Base-by-base conservation (phyloP, 1,284 basidiomycete species). In the Hymenochaete sp. region DNA sequence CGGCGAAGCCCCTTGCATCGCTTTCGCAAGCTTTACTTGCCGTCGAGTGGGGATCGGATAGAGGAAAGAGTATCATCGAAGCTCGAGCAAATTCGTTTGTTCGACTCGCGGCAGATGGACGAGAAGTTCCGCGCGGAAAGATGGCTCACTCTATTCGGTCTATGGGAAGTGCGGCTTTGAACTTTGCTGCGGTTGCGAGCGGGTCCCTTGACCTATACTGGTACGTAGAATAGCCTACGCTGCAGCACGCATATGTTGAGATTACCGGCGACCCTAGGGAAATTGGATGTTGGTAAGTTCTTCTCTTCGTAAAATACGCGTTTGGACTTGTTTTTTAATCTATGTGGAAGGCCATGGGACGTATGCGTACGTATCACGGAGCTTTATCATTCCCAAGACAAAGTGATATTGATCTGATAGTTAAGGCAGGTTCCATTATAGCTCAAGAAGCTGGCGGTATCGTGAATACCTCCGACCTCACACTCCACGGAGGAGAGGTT, bases 11-110 rank as follows among this genome's bases (percentile, higher is more conserved):
- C 0, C 71, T 93, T 4, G 65, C 72, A 2, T 82, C 80, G 8
- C 75, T 97, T 9, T 79, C 79, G 21, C 81, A 90, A 57, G 93
- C 90, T 3, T 72, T 93, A 24, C 72, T 96, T 32, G 93, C 81
- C 3, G 72, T 93, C 42, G 93, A 98, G 66, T 97, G 91, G 84
- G 93, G 93, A 22, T 86, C 84, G 1, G 92, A 95, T 62, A 74
- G 93, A 13, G 70, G 71, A 2, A 57, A 64, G 9, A 65, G 66
- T 4, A 70, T 75, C 3, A 72, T 93, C 33, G 62, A 68, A 2
- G 69, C 74, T 46, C 96, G 96, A 59, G 70, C 77, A 0, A 63
- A 62, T 21, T 82, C 82, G 7, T 97, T 89, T 66, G 65, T 74
- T 48, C 76, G 77, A 3, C 75, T 98, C 13, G 82, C 87, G 1